A percentile compares a stretch with the other conserved stretches of the same genome.
These are phyloP conservation scores for Hanseniaspora taiwanica DNA, from an alignment of 805 yeast species.

Conservation along the genomic window DNA sequence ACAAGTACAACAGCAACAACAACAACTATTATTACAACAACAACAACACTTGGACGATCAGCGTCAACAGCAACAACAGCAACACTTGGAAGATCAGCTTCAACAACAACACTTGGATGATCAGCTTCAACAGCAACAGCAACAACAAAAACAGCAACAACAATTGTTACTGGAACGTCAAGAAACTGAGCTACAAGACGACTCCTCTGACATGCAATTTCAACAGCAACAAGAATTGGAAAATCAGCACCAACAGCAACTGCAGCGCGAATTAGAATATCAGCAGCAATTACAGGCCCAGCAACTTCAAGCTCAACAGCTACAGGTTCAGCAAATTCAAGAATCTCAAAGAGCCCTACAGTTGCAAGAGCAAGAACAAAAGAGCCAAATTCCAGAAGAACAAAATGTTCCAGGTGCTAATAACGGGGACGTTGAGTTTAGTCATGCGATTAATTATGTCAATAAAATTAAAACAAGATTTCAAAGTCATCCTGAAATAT, in stretches of 20 bases:
- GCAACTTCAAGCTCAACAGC: too few species aligned
- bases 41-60: slow-evolving; percentile 9
- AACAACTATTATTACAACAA: slow-evolving; percentile 10
- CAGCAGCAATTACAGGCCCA: too few species aligned
- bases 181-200: slow-evolving; percentile 10
- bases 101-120: slow-evolving; percentile 6
- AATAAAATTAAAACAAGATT: slow-evolving; percentile 92
- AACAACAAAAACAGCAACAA: slow-evolving; percentile 10
- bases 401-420: slow-evolving; percentile 10
- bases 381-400: too few species aligned
- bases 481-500: slow-evolving; percentile 87
- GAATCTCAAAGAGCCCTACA: too few species aligned
- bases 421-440: slow-evolving; percentile 77
- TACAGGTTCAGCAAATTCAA: too few species aligned
- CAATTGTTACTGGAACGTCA: slow-evolving; percentile 12
- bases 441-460: slow-evolving; percentile 92
- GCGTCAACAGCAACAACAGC: slow-evolving; percentile 8
- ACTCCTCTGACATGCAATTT: too few species aligned
- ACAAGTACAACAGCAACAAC: slow-evolving; percentile 11
- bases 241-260: slow-evolving; percentile 9
- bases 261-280: too few species aligned
- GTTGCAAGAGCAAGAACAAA: too few species aligned
- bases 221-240: slow-evolving; percentile 7
- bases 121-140: slow-evolving; percentile 10
- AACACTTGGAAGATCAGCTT: slow-evolving; percentile 7